Evolutionary conservation across 2,329 filamentous ascomycete species (phyloP), one percentile per base, ranked within the genome.

Genomic region (Verticillium klebahnii): DNA sequence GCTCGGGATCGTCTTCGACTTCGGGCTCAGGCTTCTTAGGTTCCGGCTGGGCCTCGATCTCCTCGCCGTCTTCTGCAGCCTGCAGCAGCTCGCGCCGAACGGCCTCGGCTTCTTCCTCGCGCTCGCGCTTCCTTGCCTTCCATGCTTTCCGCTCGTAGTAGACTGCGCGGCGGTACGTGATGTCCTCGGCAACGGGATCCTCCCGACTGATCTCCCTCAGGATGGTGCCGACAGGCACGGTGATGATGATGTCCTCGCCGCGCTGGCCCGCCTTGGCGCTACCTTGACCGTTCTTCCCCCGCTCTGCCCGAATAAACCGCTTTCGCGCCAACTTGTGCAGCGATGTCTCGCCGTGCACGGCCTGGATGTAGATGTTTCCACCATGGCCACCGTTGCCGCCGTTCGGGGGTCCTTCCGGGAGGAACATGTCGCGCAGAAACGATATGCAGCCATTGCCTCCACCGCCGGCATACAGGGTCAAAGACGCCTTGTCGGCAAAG

Each of bases 401-500:
- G 74, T 99, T 98, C 11, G 95, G 87, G 12, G 95, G 95, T 0
- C 95, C 95, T 66, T 96, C 89, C 55, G 89, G 86, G 34, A 97
- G 82, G 75, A 91, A 98, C 65, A 94, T 94, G 70, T 99, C 95
- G 23, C 94, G 89, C 54, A 96, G 79, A 73, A 98, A 99, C 0
- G 95, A 95, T 58, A 98, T 92, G 72, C 95, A 99, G 65, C 95
- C 95, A 71, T 95, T 89, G 9, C 95, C 95, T 31, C 95, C 95
- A 2, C 82, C 78, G 9, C 95, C 95, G 19, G 93, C 90, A 68
- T 90, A 84, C 3, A 98, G 76, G 0, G 86, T 90, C 32, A 98
- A 76, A 8, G 86, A 85, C 61, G 93, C 93, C 73, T 91, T 90
- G 77, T 99, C 95, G 61, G 91, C 89, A 71, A 99, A 99, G 55